Evolutionary conservation across 768 basidiomycete genomes (phyloP).

Genomic region (Xerocomus potaroensis): DNA sequence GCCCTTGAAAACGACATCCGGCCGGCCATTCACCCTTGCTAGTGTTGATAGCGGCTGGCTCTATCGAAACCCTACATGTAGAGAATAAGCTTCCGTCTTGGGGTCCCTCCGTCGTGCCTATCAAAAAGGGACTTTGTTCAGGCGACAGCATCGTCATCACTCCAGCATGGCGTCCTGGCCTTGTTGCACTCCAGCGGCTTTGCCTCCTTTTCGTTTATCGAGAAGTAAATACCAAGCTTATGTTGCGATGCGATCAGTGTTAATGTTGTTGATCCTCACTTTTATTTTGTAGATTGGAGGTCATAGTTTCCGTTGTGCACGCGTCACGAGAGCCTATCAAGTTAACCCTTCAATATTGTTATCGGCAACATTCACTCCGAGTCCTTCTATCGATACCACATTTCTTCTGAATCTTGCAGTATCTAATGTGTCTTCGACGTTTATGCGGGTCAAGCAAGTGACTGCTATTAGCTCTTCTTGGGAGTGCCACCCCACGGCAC

Average conservation of each 20-base stretch:
- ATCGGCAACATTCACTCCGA: constrained; percentile 48
- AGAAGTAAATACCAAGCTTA: constrained; percentile 43
- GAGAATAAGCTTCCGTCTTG: constrained; percentile 49
- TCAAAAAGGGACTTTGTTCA: constrained; percentile 38
- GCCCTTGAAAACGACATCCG: background rate
- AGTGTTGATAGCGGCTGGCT: constrained; percentile 14
- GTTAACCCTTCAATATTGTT: constrained; percentile 58
- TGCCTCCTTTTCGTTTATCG: constrained; percentile 64
- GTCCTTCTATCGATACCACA: constrained; percentile 41
- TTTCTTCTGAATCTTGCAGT: constrained; percentile 55
- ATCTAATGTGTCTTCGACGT: constrained; percentile 42
- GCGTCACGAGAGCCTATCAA: constrained; percentile 51
- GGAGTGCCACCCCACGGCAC: constrained; percentile 44
- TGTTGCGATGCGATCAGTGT: too few species aligned
- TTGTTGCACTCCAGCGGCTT: constrained; percentile 46
- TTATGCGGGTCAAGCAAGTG: constrained; percentile 53
- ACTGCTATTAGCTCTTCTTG: constrained; percentile 67
- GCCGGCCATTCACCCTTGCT: constrained; percentile 4
- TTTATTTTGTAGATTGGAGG: constrained; percentile 38
- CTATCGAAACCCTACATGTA: constrained; percentile 40
- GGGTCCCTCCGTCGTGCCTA: constrained; percentile 44
- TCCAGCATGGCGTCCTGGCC: constrained; percentile 50
- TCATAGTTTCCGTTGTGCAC: constrained; percentile 53
- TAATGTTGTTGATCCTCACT: background rate
- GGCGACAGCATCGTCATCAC: constrained; percentile 50